Percentiles rank a stretch among this genome's conserved stretches.
phyloP scores from a whole-genome alignment of 2,329 filamentous ascomycete species.

The Epichloe bromicola region DNA sequence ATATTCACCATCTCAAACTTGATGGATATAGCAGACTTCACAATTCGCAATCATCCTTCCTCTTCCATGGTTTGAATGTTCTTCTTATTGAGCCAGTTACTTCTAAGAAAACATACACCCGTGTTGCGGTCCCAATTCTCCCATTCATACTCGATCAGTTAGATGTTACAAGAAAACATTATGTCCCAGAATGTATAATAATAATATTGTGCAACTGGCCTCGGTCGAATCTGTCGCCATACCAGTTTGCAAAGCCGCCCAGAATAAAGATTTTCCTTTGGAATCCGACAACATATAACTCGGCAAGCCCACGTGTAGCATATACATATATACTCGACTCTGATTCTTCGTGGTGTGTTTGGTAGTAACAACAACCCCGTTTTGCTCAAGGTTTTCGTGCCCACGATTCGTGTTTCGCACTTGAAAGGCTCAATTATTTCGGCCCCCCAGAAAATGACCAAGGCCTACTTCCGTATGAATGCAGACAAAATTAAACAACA shows the following conservation, averaged over 20 bases:
- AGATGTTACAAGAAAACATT: conserved; percentile 5
- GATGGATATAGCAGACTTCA: too few relatives aligned
- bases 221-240: neutral
- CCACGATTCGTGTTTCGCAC: neutral
- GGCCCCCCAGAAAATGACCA: conserved; percentile 1
- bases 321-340: neutral
- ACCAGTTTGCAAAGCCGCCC: neutral
- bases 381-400: neutral
- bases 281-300: neutral
- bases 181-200: conserved; percentile 3
- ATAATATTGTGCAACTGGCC: neutral
- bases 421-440: neutral
- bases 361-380: neutral
- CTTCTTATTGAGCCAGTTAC: neutral
- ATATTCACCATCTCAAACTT: too few relatives aligned
- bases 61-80: neutral
- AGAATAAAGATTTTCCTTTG: neutral
- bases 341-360: neutral
- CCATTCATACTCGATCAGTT: neutral
- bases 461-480: conserved; percentile 8
- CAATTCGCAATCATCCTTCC: too few relatives aligned
- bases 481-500: conserved; percentile 12
- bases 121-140: neutral
- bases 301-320: neutral
- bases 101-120: neutral